A percentile compares a stretch with the other conserved stretches of the same genome.
phyloP scores from a whole-genome alignment of 2,329 filamentous ascomycete species.

The Colletotrichum sp. region DNA sequence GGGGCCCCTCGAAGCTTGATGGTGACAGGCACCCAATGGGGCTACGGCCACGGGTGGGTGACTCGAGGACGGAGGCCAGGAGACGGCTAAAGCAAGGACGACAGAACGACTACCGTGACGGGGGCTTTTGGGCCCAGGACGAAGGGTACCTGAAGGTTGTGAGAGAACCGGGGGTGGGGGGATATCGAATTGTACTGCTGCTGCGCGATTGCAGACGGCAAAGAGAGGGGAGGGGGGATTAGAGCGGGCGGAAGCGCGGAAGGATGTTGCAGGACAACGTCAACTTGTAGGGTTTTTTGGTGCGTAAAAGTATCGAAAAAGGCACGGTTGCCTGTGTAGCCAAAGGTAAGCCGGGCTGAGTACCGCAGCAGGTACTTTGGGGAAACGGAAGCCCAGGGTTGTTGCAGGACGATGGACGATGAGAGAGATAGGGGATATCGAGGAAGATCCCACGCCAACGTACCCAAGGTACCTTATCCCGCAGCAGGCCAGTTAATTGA shows the following conservation, averaged over 20 bases:
- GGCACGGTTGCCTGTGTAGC: neutral
- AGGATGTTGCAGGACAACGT: conserved; percentile 6
- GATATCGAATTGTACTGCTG: neutral
- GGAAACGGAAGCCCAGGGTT: neutral
- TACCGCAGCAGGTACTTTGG: neutral
- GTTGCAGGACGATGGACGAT: neutral
- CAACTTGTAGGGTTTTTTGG: neutral
- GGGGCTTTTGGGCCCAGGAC: neutral
- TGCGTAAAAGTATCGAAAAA: neutral
- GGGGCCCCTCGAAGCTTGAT: conserved; percentile 25
- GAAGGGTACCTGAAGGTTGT: neutral
- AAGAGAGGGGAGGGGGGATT: neutral
- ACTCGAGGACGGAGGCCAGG: neutral
- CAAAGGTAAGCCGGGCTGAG: neutral
- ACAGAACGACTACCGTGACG: conserved; percentile 15
- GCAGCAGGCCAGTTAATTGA: neutral
- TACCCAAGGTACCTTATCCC: neutral
- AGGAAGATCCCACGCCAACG: neutral
- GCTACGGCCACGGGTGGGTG: conserved; percentile 18
- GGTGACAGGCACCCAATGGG: conserved; percentile 23
- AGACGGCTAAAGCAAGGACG: conserved; percentile 7
- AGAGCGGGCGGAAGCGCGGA: conserved; percentile 11
- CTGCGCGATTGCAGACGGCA: neutral
- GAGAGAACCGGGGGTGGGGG: neutral
- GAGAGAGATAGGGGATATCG: neutral